A percentile compares a stretch with the other conserved stretches of the same genome.
Conservation (phyloP, 139 green algal species). For the Picochlorum costavermella region DNA sequence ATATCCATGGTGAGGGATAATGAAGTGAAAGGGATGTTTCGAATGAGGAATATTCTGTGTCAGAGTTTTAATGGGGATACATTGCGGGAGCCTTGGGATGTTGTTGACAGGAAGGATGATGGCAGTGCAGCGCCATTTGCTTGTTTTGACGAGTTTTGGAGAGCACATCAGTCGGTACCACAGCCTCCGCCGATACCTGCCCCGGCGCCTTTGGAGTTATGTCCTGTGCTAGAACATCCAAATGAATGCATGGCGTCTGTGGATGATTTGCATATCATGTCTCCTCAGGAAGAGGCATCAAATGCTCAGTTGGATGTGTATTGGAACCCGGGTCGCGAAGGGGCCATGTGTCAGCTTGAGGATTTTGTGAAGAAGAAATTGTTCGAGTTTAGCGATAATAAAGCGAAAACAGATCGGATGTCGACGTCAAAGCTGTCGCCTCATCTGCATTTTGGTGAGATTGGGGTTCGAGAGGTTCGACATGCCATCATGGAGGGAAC, state of each 20-base stretch:
- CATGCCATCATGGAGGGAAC: slow-evolving; percentile 33
- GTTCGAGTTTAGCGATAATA: slow-evolving; percentile 52
- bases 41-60: slow-evolving; percentile 31
- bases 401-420: slow-evolving; percentile 66
- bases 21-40: slow-evolving; percentile 64
- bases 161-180: slow-evolving; percentile 23
- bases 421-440: slow-evolving; percentile 78
- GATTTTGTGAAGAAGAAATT: slow-evolving; percentile 60
- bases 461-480: slow-evolving; percentile 65
- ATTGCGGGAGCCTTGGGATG: slow-evolving; percentile 86
- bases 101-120: slow-evolving; percentile 47
- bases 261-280: slow-evolving; percentile 62
- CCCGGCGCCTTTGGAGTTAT: slow-evolving; percentile 18
- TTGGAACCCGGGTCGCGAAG: slow-evolving; percentile 64
- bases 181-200: slow-evolving; percentile 47
- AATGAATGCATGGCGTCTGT: slow-evolving; percentile 19
- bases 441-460: slow-evolving; percentile 85
- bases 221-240: slow-evolving; percentile 32
- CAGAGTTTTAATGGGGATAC: slow-evolving; percentile 80
- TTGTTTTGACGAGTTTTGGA: slow-evolving; percentile 74
- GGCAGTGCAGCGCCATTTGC: slow-evolving; percentile 50
- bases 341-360: slow-evolving; percentile 50
- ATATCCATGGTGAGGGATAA: slow-evolving; percentile 85
- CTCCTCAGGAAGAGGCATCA: slow-evolving; percentile 53
- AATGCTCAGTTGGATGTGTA: slow-evolving; percentile 65